phyloP scores from a whole-genome alignment of 2,329 filamentous ascomycete species.

The Metarhizium rileyi region DNA sequence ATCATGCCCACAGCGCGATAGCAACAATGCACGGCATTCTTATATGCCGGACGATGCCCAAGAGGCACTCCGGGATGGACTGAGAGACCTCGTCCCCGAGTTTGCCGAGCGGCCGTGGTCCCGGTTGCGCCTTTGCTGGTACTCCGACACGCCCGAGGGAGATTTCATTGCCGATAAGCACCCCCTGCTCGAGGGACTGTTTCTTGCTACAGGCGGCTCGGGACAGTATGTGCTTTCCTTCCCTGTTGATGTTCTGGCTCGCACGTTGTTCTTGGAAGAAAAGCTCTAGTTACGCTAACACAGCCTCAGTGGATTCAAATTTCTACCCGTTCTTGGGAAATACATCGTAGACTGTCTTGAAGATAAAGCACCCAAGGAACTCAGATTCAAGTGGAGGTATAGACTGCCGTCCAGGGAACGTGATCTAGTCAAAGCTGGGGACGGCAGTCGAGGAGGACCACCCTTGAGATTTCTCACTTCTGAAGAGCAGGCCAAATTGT shows the following conservation, averaged over 20 bases:
- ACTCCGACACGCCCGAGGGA: constrained; percentile 53
- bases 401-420: constrained; percentile 5
- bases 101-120: constrained; percentile 42
- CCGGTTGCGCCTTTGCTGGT: constrained; percentile 50
- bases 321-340: constrained; percentile 16
- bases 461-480: constrained; percentile 14
- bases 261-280: no score
- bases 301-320: constrained; percentile 16
- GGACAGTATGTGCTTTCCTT: constrained; percentile 24
- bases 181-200: constrained; percentile 35
- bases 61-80: constrained; percentile 37
- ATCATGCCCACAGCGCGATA: constrained; percentile 21
- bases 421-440: constrained; percentile 13
- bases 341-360: constrained; percentile 24
- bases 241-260: no score
- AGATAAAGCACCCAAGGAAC: constrained; percentile 16
- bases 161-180: constrained; percentile 53
- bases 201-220: constrained; percentile 37
- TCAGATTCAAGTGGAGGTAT: constrained; percentile 22
- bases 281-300: background rate
- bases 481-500: constrained; percentile 20
- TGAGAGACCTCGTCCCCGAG: constrained; percentile 43
- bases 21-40: constrained; percentile 29
- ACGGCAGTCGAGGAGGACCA: constrained; percentile 21
- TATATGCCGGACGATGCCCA: constrained; percentile 41